Base-by-base conservation (phyloP, 257 asterid species). In the Primulina huaijiensis region DNA sequence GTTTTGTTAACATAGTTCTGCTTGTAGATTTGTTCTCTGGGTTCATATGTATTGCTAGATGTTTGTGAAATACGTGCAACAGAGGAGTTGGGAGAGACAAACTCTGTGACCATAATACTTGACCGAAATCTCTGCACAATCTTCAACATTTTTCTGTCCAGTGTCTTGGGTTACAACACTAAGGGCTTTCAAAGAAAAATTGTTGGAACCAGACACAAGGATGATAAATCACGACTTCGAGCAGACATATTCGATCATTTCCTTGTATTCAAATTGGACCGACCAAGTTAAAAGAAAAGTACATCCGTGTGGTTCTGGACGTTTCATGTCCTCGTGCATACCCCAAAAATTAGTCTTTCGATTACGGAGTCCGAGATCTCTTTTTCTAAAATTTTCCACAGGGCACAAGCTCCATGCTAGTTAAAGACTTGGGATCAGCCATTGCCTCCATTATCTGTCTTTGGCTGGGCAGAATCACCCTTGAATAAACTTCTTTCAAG, bases 371-470 rank as follows among this genome's bases (percentile, higher is more conserved):
- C 53, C 14, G 69, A 56, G 78, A 25, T 64, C 60, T 72, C 19
- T 34, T 75, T 71, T 72, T 69, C 68, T 59, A 58, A 4, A 3
- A 29, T 14, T 64, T 59, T 10, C 66, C 17, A 14, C 2, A 10
- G 38, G 66, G 14, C 9, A 25, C 55, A 63, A 38, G 52, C 25
- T 58, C 72, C 62, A 0, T 12, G 5, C 35, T 71, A 76, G 25
- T 61, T 43, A 56, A 67, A 72, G 67, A 67, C 56, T 76, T 65
- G 19, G 69, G 70, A 66, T 72, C 81, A 50, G 30, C 37, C 60
- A 53, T 69, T 16, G 72, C 71, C 23, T 43, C 55, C 17, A 7
- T 40, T 46, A 25, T 75, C 53, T 34, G 74, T 55, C 56, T 65
- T 30, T 21, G 60, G 30, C 60, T 43, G 2, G 72, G 68, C 19